Conservation (phyloP, 116 monocot genomes). For the Phalaenopsis hybrid region DNA sequence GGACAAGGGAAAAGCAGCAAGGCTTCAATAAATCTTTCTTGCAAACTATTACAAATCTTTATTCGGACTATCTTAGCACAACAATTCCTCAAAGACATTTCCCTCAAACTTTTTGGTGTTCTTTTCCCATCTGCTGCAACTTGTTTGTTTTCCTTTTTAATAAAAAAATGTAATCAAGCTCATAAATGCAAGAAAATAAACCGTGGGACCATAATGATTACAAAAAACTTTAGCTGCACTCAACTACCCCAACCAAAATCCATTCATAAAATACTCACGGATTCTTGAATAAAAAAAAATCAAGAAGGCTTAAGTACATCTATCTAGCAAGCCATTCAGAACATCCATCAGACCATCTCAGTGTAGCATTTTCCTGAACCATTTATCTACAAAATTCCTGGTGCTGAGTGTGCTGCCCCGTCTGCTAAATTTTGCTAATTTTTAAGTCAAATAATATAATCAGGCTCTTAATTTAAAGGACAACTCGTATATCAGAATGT, state of each 20-base stretch:
- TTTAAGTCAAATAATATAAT: background rate
- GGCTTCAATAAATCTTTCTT: no score
- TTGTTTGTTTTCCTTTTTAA: background rate
- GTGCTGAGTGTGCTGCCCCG: background rate
- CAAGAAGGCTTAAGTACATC: background rate
- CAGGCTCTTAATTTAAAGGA: background rate
- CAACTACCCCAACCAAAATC: background rate
- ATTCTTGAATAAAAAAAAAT: background rate
- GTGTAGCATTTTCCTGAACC: background rate
- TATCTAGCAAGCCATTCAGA: background rate
- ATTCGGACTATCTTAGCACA: background rate
- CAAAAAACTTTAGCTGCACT: background rate
- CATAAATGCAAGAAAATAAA: no score
- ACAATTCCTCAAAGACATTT: background rate
- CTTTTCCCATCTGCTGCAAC: background rate
- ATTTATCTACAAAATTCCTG: background rate
- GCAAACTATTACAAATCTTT: no score
- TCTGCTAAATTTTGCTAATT: background rate
- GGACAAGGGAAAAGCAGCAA: background rate
- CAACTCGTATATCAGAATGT: background rate
- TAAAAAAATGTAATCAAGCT: slow-evolving; percentile 1
- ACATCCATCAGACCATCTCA: background rate
- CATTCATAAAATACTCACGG: background rate
- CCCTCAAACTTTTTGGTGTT: background rate
- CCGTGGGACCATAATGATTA: no score